Evolutionary conservation across 164 flowering plant species (phyloP), one percentile per base, ranked within the genome.

Genomic region (Chloranthus sessilifolius): DNA sequence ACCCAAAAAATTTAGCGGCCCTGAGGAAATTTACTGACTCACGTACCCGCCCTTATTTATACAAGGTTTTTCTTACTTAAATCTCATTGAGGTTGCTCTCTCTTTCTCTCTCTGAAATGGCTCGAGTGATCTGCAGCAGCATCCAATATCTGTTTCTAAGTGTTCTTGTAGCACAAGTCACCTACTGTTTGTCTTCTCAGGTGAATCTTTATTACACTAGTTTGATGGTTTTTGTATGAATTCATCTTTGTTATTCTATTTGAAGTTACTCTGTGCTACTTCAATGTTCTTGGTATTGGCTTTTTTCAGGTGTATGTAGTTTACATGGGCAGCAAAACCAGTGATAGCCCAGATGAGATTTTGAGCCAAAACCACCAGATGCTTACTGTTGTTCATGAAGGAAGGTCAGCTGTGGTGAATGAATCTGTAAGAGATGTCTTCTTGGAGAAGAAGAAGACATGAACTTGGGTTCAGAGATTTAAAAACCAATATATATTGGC

Each of bases 251-350:
- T n/a, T 16, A n/a, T 16, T 47, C 21, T 12, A 41, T 15, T 41
- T 15, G 8, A 1, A 1, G 19, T 3, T 15, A 7, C 2, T 9
- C 14, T 17, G 27, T 16, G 17, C 22, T 7, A n/a, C 35, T 16
- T 27, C 7, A 3, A 11, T 23, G 12, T 10, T 8, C n/a, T 16
- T 2, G 14, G 14, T 17, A 39, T 34, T 14, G 40, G 44, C 16
- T 33, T 7, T 56, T 33, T 65, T 51, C 69, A 85, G 95, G 73
- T 71, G 22, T 77, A 76, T 74, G 79, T 82, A 30, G 95, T 85
- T 37, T 85, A 85, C 56, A 76, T 85, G 95, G 95, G 95, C 20
- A 67, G 72, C 57, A 67, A 30, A 41, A 66, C 17, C 11, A 62
- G 43, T 22, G 67, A 70, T 39, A 67, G 62, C 65, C 74, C 74